A percentile compares a stretch with the other conserved stretches of the same genome.
phyloP scores from a whole-genome alignment of 164 flowering plant genomes.

The Sextonia rubra region DNA sequence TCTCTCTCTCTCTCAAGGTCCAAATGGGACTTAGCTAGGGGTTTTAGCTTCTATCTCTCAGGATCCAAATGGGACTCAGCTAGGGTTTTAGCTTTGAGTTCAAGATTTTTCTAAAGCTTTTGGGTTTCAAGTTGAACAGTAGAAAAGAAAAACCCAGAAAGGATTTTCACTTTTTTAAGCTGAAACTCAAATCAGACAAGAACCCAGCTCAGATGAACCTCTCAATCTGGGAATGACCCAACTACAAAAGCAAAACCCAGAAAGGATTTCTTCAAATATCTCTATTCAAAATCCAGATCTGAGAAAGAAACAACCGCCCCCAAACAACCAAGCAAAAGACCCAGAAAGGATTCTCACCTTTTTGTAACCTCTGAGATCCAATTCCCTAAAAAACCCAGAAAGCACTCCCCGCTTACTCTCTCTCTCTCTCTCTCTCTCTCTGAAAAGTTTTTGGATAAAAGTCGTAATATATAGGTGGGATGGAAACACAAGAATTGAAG shows the following conservation, averaged over 20 bases:
- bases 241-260: neutral
- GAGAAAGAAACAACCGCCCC: neutral
- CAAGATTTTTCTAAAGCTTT: neutral
- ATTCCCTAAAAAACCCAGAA: neutral
- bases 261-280: neutral
- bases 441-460: neutral
- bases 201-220: neutral
- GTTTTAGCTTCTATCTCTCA: no score
- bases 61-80: neutral
- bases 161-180: conserved; percentile 1
- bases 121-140: neutral
- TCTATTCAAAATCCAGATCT: neutral
- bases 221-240: neutral
- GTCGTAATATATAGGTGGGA: neutral
- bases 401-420: neutral
- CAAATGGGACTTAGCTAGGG: no score
- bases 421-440: no score
- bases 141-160: neutral
- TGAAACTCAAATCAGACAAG: neutral
- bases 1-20: no score
- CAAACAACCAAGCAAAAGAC: neutral
- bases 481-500: neutral
- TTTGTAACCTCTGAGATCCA: neutral
- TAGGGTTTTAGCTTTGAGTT: neutral
- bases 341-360: neutral